Percentiles rank a stretch among this genome's conserved stretches.
Evolutionary conservation across 1,284 basidiomycete genomes (phyloP).

Genomic region (Thelephora terrestris): DNA sequence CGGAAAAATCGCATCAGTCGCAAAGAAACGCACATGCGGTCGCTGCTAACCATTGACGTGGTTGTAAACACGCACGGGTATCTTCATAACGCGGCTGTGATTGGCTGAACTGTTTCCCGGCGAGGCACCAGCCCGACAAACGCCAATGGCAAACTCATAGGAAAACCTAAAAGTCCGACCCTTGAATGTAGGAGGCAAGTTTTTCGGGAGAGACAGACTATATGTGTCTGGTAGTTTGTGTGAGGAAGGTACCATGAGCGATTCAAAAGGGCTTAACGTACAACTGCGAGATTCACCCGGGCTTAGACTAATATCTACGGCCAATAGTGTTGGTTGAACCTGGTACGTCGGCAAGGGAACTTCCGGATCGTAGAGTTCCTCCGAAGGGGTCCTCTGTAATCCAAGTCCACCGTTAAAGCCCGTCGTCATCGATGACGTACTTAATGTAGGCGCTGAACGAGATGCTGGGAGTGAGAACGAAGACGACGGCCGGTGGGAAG

Average conservation of each 20-base stretch:
- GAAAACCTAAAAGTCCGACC: slow-evolving; percentile 80
- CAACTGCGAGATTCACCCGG: slow-evolving; percentile 80
- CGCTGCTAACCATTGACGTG: slow-evolving; percentile 58
- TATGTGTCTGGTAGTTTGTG: slow-evolving; percentile 55
- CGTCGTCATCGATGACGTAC: slow-evolving; percentile 9
- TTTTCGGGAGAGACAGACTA: slow-evolving; percentile 61
- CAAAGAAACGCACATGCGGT: slow-evolving; percentile 1
- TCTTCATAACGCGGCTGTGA: slow-evolving; percentile 74
- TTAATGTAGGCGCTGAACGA: slow-evolving; percentile 8
- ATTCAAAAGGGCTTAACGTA: slow-evolving; percentile 30
- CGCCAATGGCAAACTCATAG: slow-evolving; percentile 83
- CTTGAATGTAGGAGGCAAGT: slow-evolving; percentile 83
- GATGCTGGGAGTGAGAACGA: slow-evolving; percentile 16
- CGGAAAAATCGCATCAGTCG: not conserved
- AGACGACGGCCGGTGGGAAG: slow-evolving; percentile 20
- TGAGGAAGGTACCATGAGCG: slow-evolving; percentile 3
- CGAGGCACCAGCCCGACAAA: slow-evolving; percentile 51
- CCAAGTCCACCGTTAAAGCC: slow-evolving; percentile 12
- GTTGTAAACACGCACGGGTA: slow-evolving; percentile 83
- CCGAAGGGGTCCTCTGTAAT: slow-evolving; percentile 16
- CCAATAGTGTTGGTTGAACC: slow-evolving; percentile 75
- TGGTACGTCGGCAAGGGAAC: slow-evolving; percentile 71
- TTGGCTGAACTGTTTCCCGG: slow-evolving; percentile 33
- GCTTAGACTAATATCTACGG: slow-evolving; percentile 65
- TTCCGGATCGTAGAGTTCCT: slow-evolving; percentile 50